These are phyloP conservation scores for Auxenochlorella protothecoides DNA, from an alignment of 139 green algal species.

Conservation along the genomic window DNA sequence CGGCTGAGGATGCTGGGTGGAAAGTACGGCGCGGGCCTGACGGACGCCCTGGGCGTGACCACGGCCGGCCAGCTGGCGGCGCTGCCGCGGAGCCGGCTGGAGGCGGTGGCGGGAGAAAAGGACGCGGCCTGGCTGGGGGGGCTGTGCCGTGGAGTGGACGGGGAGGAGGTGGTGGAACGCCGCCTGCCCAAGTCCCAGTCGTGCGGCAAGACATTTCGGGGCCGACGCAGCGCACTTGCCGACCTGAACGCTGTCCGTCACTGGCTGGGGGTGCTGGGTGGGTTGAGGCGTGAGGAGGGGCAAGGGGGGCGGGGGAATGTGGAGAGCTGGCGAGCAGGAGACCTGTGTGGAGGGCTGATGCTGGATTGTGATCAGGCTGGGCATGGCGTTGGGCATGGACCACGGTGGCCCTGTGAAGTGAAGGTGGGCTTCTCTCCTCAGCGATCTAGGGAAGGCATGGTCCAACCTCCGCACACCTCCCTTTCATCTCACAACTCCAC, in stretches of 20 bases:
- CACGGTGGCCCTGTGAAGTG: too few relatives aligned
- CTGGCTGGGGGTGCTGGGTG: constrained; percentile 45
- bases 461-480: too few relatives aligned
- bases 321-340: too few relatives aligned
- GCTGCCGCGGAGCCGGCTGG: constrained; percentile 35
- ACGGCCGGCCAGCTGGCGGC: constrained; percentile 59
- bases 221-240: constrained; percentile 14
- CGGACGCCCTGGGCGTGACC: constrained; percentile 24
- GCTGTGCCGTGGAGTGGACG: constrained; percentile 51
- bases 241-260: constrained; percentile 29
- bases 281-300: background rate
- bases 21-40: constrained; percentile 58
- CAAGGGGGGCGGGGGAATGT: too few relatives aligned
- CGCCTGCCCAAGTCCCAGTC: constrained; percentile 53
- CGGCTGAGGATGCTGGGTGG: constrained; percentile 59
- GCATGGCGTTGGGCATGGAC: too few relatives aligned
- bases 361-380: too few relatives aligned
- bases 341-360: too few relatives aligned
- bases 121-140: constrained; percentile 30
- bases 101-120: constrained; percentile 27
- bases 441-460: too few relatives aligned
- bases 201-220: constrained; percentile 75
- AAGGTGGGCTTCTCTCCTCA: too few relatives aligned
- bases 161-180: constrained; percentile 50
- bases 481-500: too few relatives aligned